Evolutionary conservation across 495 filamentous ascomycete genomes (phyloP).

Genomic region (Tuber borchii): DNA sequence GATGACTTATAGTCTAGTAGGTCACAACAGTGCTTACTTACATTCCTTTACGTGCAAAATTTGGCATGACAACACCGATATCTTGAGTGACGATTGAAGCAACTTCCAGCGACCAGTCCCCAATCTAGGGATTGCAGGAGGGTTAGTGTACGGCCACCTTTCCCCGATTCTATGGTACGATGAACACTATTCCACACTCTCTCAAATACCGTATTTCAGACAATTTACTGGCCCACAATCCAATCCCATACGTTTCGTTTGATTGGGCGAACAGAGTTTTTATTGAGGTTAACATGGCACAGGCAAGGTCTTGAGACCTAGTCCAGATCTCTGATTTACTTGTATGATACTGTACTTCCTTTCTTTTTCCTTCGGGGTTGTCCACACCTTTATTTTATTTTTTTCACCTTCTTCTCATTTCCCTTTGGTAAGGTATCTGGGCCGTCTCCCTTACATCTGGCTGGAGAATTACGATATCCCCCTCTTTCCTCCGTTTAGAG

Average conservation of each 20-base stretch:
- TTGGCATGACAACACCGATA: slow-evolving; percentile 12
- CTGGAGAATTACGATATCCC: background rate
- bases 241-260: background rate
- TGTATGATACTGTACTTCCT: background rate
- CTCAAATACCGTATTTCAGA: background rate
- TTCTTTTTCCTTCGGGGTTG: background rate
- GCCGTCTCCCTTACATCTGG: background rate
- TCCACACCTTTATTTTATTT: background rate
- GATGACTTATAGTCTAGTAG: background rate
- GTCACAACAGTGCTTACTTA: slow-evolving; percentile 9
- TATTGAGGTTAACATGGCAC: background rate
- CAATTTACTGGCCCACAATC: background rate
- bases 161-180: background rate
- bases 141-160: background rate
- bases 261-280: background rate
- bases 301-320: background rate
- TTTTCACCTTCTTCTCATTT: background rate
- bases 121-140: background rate
- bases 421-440: background rate
- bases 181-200: background rate
- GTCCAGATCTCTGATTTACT: background rate
- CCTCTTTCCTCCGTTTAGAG: background rate
- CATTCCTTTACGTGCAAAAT: background rate
- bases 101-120: background rate
- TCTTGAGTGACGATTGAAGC: slow-evolving; percentile 20